Percentiles rank a stretch among this genome's conserved stretches.
These are phyloP conservation scores for Hanseniaspora osmophila DNA, from an alignment of 805 yeast genomes.

Conservation along the genomic window DNA sequence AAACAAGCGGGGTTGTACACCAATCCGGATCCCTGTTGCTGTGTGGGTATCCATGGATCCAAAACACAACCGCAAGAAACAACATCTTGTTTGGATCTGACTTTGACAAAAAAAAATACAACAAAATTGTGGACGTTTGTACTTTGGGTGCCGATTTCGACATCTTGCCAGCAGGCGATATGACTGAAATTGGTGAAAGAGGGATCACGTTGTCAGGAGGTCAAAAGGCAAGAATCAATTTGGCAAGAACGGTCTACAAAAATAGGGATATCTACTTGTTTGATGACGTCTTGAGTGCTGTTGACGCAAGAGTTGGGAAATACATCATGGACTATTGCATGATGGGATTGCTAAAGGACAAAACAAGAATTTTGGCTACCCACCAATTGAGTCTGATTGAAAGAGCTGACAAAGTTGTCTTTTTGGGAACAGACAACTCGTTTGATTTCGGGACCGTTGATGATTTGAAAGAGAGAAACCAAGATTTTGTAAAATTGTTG, in stretches of 20 bases:
- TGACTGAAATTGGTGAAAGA: constrained; percentile 61
- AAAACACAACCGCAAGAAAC: constrained; percentile 55
- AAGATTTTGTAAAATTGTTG: constrained; percentile 35
- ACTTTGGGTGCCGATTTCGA: constrained; percentile 44
- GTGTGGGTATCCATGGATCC: constrained; percentile 57
- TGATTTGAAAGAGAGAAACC: constrained; percentile 29
- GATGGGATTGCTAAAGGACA: constrained; percentile 32
- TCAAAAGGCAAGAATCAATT: constrained; percentile 57
- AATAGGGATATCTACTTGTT: constrained; percentile 46
- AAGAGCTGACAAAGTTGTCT: constrained; percentile 49
- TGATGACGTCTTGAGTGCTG: constrained; percentile 67
- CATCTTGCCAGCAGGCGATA: constrained; percentile 51
- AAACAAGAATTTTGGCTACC: constrained; percentile 60
- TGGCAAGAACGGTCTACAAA: constrained; percentile 61
- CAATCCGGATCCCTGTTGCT: constrained; percentile 34
- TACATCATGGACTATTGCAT: constrained; percentile 53
- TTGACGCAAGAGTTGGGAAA: constrained; percentile 63
- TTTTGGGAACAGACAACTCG: constrained; percentile 47
- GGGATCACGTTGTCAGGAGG: constrained; percentile 72
- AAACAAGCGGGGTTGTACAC: background rate
- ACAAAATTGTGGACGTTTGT: constrained; percentile 42
- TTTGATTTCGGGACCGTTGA: constrained; percentile 41
- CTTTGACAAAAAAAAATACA: constrained; percentile 35
- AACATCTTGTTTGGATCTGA: constrained; percentile 48
- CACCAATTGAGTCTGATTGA: constrained; percentile 58